Evolutionary conservation across 2,329 filamentous ascomycete species (phyloP), one percentile per base, ranked within the genome.

Genomic region (Stachybotrys chartarum): DNA sequence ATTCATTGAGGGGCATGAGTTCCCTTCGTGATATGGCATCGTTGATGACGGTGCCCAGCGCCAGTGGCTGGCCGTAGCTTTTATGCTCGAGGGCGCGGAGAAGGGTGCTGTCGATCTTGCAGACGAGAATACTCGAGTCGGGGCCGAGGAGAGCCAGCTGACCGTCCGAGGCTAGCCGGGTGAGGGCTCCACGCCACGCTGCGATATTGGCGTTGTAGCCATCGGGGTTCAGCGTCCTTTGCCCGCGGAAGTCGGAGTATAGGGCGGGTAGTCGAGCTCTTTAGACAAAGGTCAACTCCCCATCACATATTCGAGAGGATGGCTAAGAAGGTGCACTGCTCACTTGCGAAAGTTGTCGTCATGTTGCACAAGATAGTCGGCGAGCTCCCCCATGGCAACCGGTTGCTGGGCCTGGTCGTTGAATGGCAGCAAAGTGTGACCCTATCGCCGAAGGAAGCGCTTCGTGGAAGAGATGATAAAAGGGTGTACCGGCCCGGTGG

Each of bases 241-340:
- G 90, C 6, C 83, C 73, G 44, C 84, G 78, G 67, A 96, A 96
- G 69, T 96, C 91, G 51, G 91, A 92, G 74, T 95, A 96, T 50
- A 96, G 84, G 6, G 91, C 92, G 12, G 90, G 86, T 12, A 96
- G 79, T 52, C 91, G 88, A 59, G 86, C 82, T 74, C 87, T 91
- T 61, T 17, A 30, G n/a, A 24, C 16, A 50, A 14, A 11, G 6
- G 53, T 57, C n/a, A 60, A 54, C 35, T 46, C 6, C 24, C 2
- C 14, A 7, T n/a, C 10, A 55, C 16, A 12, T 24, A 14, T 24
- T 31, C 30, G 39, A 46, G 35, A 44, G 18, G 6, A 55, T 24
- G 24, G 24, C 35, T 42, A 18, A 52, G 39, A 17, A 7, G 18
- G 44, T 48, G 31, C 31, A 30, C 42, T 50, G 18, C 69, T 53